Conservation (phyloP, 371 early-diverging fungal species). For the Neoconidiobolus thromboides region DNA sequence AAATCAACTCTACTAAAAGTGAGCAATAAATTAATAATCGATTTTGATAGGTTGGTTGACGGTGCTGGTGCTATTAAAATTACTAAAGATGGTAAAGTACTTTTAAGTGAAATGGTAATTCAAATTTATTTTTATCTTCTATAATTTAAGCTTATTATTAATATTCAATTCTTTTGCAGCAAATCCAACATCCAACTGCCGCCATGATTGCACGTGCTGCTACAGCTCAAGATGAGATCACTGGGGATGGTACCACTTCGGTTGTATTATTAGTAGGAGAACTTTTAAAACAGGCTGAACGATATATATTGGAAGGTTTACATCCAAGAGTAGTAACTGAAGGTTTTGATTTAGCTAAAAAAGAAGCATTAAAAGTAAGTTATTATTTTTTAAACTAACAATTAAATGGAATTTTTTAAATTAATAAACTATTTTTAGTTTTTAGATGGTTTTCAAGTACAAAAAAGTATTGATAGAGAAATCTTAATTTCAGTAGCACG, state of each 20-base stretch:
- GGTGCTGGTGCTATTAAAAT: constrained; percentile 90
- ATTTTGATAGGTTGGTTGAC: constrained; percentile 66
- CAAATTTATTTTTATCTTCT: background rate
- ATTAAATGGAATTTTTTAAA: background rate
- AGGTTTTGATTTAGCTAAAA: constrained; percentile 91
- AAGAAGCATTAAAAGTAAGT: constrained; percentile 66
- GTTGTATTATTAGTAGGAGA: constrained; percentile 94
- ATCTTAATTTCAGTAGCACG: constrained; percentile 81
- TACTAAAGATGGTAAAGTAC: constrained; percentile 95
- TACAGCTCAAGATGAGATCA: constrained; percentile 94
- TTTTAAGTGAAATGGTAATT: constrained; percentile 88
- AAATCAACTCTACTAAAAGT: background rate
- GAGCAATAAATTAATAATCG: no score
- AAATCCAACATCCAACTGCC: constrained; percentile 99
- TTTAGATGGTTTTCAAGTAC: constrained; percentile 65
- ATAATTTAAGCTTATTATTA: no score
- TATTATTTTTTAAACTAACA: background rate
- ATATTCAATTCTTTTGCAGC: constrained; percentile 23
- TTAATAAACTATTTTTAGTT: constrained; percentile 27
- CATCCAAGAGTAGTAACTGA: constrained; percentile 93
- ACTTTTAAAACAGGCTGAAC: constrained; percentile 89
- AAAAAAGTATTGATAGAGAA: constrained; percentile 71
- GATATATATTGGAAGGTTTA: constrained; percentile 91
- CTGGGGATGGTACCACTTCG: constrained; percentile 98
- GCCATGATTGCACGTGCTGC: constrained; percentile 98